Evolutionary conservation across 345 rosid genomes (phyloP).

Genomic region (Moricandia moricandioides): DNA sequence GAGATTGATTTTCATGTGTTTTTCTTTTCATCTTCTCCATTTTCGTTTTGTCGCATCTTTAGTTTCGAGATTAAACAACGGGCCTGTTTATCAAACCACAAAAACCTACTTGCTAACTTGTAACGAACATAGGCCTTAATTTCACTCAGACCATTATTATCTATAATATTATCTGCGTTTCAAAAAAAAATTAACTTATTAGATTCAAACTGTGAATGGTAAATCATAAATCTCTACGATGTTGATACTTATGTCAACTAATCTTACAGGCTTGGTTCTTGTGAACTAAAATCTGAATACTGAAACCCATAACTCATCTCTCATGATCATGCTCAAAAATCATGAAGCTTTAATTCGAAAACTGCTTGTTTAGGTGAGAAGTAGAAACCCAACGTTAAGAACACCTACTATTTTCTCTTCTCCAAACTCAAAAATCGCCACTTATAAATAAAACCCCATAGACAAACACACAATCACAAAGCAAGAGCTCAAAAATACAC

Average conservation of each 20-base stretch:
- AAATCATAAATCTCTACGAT: neutral
- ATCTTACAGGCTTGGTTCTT: neutral
- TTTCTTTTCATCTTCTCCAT: no score
- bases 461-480: conserved; percentile 19
- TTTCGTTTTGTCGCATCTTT: no score
- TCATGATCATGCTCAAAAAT: conserved; percentile 25
- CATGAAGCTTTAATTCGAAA: conserved; percentile 14
- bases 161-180: no score
- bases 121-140: no score
- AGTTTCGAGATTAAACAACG: no score
- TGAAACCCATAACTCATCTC: neutral
- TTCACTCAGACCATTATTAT: no score
- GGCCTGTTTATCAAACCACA: no score
- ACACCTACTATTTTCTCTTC: neutral
- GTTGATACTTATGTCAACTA: neutral
- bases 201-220: neutral
- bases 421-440: neutral
- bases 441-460: conserved; percentile 15
- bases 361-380: conserved; percentile 30
- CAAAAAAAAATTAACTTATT: neutral
- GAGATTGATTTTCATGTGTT: no score
- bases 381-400: conserved; percentile 33
- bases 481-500: neutral
- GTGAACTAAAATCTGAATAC: neutral
- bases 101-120: no score